Evolutionary conservation across 768 basidiomycete species (phyloP).

Genomic region (Phylloporus scabripes): DNA sequence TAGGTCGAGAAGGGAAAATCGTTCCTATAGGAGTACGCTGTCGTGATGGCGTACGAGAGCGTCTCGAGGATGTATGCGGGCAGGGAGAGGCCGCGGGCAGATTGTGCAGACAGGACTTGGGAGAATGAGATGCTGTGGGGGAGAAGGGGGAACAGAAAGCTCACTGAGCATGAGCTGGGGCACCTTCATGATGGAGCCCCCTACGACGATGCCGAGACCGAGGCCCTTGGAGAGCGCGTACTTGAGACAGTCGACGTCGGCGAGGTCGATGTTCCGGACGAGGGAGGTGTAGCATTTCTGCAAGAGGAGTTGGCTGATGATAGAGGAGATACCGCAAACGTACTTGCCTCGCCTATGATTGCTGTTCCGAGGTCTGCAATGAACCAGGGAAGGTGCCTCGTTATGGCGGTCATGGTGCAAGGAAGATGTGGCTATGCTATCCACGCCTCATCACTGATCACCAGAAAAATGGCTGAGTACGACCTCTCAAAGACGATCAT

Average conservation of each 20-base stretch:
- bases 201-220: constrained; percentile 87
- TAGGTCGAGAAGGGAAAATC: constrained; percentile 95
- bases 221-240: constrained; percentile 89
- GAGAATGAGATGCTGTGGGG: background rate
- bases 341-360: constrained; percentile 70
- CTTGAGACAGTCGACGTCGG: constrained; percentile 80
- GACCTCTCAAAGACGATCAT: constrained; percentile 90
- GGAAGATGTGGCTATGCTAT: constrained; percentile 26
- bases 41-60: constrained; percentile 80
- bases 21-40: constrained; percentile 81
- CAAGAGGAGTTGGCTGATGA: constrained; percentile 1
- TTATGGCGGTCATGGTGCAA: constrained; percentile 63
- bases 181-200: constrained; percentile 93
- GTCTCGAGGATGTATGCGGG: constrained; percentile 89
- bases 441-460: no score
- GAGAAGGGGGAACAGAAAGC: constrained; percentile 18
- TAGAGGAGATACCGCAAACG: background rate
- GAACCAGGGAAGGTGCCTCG: constrained; percentile 81
- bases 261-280: constrained; percentile 77
- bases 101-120: constrained; percentile 63
- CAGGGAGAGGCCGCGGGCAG: constrained; percentile 83
- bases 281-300: constrained; percentile 90
- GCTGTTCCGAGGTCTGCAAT: constrained; percentile 75
- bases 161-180: constrained; percentile 86
- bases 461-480: constrained; percentile 84